Percentiles rank a stretch among this genome's conserved stretches.
Conservation (phyloP, 345 rosid species). For the Ceriops tagal region DNA sequence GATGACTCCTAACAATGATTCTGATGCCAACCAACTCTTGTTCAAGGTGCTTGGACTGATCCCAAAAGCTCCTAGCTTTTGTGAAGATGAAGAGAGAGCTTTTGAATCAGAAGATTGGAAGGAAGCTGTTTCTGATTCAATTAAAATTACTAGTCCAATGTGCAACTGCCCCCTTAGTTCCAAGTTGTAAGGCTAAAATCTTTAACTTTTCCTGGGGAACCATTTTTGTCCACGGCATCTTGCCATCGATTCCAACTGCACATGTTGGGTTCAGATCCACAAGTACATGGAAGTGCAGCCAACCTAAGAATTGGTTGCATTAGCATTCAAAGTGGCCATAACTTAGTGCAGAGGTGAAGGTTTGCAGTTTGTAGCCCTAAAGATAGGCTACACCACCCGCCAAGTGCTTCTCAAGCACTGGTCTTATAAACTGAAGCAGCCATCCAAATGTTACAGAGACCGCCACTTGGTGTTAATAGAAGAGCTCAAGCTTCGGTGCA, state of each 20-base stretch:
- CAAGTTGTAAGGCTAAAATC: background rate
- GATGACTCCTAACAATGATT: conserved; percentile 93
- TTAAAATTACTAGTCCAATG: conserved; percentile 20
- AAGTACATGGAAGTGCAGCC: no score
- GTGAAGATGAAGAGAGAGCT: conserved; percentile 37
- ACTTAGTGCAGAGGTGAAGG: no score
- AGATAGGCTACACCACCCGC: no score
- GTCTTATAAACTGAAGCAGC: no score
- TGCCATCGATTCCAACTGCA: background rate
- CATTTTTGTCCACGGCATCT: background rate
- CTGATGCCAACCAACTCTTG: conserved; percentile 90
- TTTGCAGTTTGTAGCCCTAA: no score
- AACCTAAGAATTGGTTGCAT: no score
- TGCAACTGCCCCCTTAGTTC: background rate
- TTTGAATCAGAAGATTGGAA: conserved; percentile 39
- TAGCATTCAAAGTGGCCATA: no score
- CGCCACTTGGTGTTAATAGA: no score
- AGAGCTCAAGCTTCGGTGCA: no score
- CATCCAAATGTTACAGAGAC: no score
- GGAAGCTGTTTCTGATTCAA: conserved; percentile 49
- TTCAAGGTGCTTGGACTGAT: conserved; percentile 82
- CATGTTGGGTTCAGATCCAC: background rate
- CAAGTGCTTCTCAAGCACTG: no score
- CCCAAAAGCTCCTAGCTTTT: conserved; percentile 71
- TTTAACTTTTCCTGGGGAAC: background rate